Evolutionary conservation across 768 basidiomycete species (phyloP).

Genomic region (Kwoniella sp.): DNA sequence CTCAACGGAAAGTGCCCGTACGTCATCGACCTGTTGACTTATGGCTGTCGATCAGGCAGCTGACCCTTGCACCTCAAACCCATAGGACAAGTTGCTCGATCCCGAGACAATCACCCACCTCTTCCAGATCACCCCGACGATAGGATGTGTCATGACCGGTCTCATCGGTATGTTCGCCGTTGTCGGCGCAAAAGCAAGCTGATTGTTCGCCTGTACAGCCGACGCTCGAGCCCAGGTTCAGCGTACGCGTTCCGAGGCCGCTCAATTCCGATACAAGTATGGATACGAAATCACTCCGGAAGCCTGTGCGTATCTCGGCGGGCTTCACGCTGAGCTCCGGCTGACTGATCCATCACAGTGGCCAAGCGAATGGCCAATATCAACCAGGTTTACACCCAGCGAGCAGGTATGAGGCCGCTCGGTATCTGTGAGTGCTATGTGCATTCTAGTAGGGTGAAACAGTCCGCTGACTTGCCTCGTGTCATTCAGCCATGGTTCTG

Average conservation of each 20-base stretch:
- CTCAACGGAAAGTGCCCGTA: constrained; percentile 97
- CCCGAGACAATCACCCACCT: constrained; percentile 89
- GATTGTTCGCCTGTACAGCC: constrained; percentile 54
- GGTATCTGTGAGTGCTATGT: constrained; percentile 72
- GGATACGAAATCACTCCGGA: constrained; percentile 98
- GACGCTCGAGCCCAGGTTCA: constrained; percentile 86
- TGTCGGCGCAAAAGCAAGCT: background rate
- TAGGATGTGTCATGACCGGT: constrained; percentile 98
- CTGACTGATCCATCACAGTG: constrained; percentile 50
- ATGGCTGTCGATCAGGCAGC: background rate
- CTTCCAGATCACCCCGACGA: constrained; percentile 90
- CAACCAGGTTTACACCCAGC: constrained; percentile 97
- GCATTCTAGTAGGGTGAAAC: background rate
- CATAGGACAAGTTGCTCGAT: constrained; percentile 93
- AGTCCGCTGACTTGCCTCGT: background rate
- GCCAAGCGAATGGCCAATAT: constrained; percentile 92
- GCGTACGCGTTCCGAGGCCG: constrained; percentile 82
- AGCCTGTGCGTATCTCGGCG: constrained; percentile 53
- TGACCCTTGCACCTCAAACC: background rate
- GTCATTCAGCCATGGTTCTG: constrained; percentile 76
- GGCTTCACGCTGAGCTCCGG: background rate
- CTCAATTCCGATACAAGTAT: constrained; percentile 89
- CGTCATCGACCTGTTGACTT: constrained; percentile 46
- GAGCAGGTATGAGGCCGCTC: constrained; percentile 91
- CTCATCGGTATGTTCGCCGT: constrained; percentile 64